Base-by-base conservation (phyloP, 345 rosid genomes). In the Stellera chamaejasme region DNA sequence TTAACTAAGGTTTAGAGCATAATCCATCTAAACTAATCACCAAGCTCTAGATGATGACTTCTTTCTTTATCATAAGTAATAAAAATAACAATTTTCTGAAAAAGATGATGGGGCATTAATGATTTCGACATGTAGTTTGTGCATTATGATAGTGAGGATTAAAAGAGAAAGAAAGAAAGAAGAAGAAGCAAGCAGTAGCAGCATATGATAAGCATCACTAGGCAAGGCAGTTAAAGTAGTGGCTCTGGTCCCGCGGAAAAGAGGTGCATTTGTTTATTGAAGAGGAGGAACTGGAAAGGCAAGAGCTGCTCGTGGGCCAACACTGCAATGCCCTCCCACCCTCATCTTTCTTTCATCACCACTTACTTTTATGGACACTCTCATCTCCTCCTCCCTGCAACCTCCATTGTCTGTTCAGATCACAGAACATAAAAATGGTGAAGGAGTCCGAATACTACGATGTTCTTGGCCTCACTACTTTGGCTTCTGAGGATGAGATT, bases 381-480 rank as follows among this genome's bases (percentile, higher is more conserved):
- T 55, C 11, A 36, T 45, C 9, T 23, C 52, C 43, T 52, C 27
- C 48, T 54, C 52, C 46, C 56, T 60, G 51, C 52, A 42, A 52
- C n/a, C 58, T 68, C 26, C 47, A 58, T 28, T 39, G 13, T 2
- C 39, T 27, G 27, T 3, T 2, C 5, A n/a, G 45, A 11, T 39
- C 16, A 36, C 25, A 47, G 54, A 50, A 64, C 55, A 68, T 28
- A 51, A 73, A 52, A 53, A 72, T 82, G 88, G 88, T 76, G 75
- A 80, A 74, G 73, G 88, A 85, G 69, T 78, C 86, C 8, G 82
- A 85, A 73, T 85, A 63, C 61, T 85, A 85, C 59, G 84, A 85
- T 49, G 78, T 85, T 78, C 88, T 85, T 26, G 84, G 82, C 13
- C 71, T 82, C 8, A 42, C 6, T 57, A 77, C 84, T 42, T 71